Percentiles rank a stretch among this genome's conserved stretches.
phyloP scores from a whole-genome alignment of 2,329 filamentous ascomycete species.

The Rutstroemia sydowiana region DNA sequence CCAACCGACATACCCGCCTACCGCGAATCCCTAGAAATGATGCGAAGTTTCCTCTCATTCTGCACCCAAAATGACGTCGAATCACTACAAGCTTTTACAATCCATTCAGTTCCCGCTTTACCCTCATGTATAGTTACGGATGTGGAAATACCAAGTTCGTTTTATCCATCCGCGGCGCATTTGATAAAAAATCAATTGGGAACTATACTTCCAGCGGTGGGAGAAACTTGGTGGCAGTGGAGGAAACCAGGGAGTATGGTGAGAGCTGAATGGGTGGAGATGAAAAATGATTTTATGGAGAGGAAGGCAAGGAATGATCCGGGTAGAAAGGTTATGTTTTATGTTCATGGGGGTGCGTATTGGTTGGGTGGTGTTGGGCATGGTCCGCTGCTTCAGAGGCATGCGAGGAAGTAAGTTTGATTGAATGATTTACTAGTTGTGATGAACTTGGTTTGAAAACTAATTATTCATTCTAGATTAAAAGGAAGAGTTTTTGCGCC shows the following conservation, averaged over 20 bases:
- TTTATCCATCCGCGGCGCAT: too few relatives aligned
- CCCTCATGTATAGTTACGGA: too few relatives aligned
- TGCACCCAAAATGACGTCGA: too few relatives aligned
- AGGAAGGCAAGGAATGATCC: constrained; percentile 54
- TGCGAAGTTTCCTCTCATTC: too few relatives aligned
- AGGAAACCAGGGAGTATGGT: constrained; percentile 58
- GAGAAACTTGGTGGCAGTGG: constrained; percentile 87
- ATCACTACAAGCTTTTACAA: too few relatives aligned
- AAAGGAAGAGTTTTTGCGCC: constrained; percentile 31
- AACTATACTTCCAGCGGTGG: constrained; percentile 29
- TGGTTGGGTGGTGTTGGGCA: constrained; percentile 96
- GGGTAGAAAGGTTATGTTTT: constrained; percentile 76
- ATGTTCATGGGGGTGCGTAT: constrained; percentile 90
- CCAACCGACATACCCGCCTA: too few relatives aligned
- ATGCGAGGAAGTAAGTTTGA: constrained; percentile 63
- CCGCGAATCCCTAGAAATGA: too few relatives aligned
- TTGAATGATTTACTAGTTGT: too few relatives aligned
- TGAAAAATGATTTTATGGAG: constrained; percentile 72
- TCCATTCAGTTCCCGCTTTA: too few relatives aligned
- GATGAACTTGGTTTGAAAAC: constrained; percentile 8
- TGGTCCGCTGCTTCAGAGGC: constrained; percentile 94
- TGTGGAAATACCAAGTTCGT: too few relatives aligned
- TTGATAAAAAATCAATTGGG: too few relatives aligned
- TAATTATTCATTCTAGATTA: constrained; percentile 5
- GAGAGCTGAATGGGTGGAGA: constrained; percentile 92